A percentile compares a stretch with the other conserved stretches of the same genome.
Evolutionary conservation across 2,329 filamentous ascomycete species (phyloP).

Genomic region (Colletotrichum scovillei): DNA sequence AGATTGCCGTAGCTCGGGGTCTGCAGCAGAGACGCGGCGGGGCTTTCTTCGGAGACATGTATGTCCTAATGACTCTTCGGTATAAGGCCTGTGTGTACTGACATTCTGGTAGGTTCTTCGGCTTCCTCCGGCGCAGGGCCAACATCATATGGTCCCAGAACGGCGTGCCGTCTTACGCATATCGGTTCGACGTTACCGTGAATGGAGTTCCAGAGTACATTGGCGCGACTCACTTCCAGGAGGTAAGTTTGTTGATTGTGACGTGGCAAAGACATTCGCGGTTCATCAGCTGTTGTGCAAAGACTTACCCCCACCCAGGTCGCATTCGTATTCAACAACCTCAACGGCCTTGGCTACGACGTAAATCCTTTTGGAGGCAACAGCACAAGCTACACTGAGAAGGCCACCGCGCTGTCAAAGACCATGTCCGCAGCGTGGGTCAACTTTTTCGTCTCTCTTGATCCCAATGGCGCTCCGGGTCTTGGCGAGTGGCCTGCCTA

Average conservation of each 20-base stretch:
- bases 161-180: conserved; percentile 43
- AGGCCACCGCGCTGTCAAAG: conserved; percentile 41
- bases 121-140: conserved; percentile 42
- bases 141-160: conserved; percentile 43
- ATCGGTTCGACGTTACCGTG: conserved; percentile 47
- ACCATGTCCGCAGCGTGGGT: conserved; percentile 46
- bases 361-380: conserved; percentile 45
- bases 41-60: conserved; percentile 42
- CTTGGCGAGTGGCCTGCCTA: conserved; percentile 43
- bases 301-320: conserved; percentile 40
- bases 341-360: conserved; percentile 45
- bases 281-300: background rate
- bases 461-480: conserved; percentile 41
- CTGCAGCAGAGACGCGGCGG: conserved; percentile 44
- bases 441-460: conserved; percentile 41
- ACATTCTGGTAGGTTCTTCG: conserved; percentile 38
- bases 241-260: conserved; percentile 33
- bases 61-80: background rate
- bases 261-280: background rate
- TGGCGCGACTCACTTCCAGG: conserved; percentile 52
- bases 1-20: conserved; percentile 39
- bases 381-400: conserved; percentile 38
- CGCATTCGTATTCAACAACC: conserved; percentile 54
- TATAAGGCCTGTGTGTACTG: background rate
- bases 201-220: conserved; percentile 38